Conservation (phyloP, 106 monocot genomes). For the Triglochin maritima region DNA sequence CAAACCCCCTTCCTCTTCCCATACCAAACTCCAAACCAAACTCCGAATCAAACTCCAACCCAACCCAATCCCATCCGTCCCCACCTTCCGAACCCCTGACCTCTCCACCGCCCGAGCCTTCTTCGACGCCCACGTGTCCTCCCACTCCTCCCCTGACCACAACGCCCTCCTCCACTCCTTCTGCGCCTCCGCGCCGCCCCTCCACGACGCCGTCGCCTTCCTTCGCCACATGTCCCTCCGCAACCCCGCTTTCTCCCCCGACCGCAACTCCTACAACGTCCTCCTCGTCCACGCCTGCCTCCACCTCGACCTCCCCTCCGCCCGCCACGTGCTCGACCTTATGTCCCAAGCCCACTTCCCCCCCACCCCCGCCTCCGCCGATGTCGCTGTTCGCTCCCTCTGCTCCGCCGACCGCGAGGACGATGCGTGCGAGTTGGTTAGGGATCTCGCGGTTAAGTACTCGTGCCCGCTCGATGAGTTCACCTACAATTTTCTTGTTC, state of each 20-base stretch:
- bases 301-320: conserved; percentile 14
- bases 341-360: conserved; percentile 18
- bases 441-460: conserved; percentile 2
- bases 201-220: conserved; percentile 34
- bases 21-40: neutral
- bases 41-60: conserved; percentile 1
- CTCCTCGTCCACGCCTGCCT: conserved; percentile 43
- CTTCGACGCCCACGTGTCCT: conserved; percentile 24
- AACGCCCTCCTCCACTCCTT: conserved; percentile 41
- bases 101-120: conserved; percentile 20
- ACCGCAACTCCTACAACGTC: conserved; percentile 27
- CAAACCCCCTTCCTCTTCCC: conserved; percentile 1
- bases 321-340: conserved; percentile 18
- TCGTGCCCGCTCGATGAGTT: conserved; percentile 31
- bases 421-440: conserved; percentile 35
- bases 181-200: conserved; percentile 29
- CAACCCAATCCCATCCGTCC: neutral
- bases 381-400: conserved; percentile 57
- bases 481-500: conserved; percentile 74
- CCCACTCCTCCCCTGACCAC: conserved; percentile 10
- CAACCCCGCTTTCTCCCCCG: conserved; percentile 23
- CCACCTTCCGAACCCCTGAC: conserved; percentile 27
- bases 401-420: conserved; percentile 56
- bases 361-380: conserved; percentile 35
- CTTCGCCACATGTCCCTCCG: conserved; percentile 33